A percentile compares a stretch with the other conserved stretches of the same genome.
Conservation (phyloP, 2,329 filamentous ascomycete species). For the Hypoxylon sp. region DNA sequence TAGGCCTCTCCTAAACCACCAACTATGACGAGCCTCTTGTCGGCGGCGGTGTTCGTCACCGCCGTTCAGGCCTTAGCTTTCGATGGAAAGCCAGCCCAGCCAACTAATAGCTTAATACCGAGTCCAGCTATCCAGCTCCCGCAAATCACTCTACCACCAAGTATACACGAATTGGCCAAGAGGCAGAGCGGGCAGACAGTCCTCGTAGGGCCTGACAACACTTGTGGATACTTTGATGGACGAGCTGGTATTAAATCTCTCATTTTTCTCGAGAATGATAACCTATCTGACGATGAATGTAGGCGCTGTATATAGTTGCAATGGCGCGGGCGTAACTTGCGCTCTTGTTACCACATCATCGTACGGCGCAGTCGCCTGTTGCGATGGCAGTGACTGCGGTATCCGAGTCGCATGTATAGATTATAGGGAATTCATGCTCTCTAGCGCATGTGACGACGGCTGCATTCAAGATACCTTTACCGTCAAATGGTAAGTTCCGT, state of each 20-base stretch:
- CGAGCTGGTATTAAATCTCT: constrained; percentile 51
- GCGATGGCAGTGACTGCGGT: constrained; percentile 53
- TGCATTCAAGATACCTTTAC: constrained; percentile 59
- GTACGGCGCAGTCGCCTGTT: constrained; percentile 60
- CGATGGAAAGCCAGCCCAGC: constrained; percentile 51
- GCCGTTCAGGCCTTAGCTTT: constrained; percentile 55
- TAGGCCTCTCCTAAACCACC: constrained; percentile 8
- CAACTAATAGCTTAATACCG: constrained; percentile 54
- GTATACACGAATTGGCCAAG: constrained; percentile 53
- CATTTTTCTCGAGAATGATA: not conserved
- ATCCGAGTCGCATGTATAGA: constrained; percentile 58
- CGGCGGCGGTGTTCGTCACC: constrained; percentile 51
- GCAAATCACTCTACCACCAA: constrained; percentile 58
- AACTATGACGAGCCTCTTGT: constrained; percentile 49
- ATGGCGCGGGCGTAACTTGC: constrained; percentile 52
- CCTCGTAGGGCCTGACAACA: constrained; percentile 63
- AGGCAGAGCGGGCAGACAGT: constrained; percentile 54
- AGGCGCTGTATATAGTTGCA: constrained; percentile 60
- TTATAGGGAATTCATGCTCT: constrained; percentile 52
- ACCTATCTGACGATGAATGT: constrained; percentile 19
- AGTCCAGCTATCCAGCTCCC: constrained; percentile 56
- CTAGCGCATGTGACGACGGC: constrained; percentile 57
- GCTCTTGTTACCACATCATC: constrained; percentile 56
- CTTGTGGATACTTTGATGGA: constrained; percentile 64
- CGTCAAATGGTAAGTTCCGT: constrained; percentile 60